Evolutionary conservation across 495 filamentous ascomycete genomes (phyloP).

Genomic region (Xylaria bambusicola): DNA sequence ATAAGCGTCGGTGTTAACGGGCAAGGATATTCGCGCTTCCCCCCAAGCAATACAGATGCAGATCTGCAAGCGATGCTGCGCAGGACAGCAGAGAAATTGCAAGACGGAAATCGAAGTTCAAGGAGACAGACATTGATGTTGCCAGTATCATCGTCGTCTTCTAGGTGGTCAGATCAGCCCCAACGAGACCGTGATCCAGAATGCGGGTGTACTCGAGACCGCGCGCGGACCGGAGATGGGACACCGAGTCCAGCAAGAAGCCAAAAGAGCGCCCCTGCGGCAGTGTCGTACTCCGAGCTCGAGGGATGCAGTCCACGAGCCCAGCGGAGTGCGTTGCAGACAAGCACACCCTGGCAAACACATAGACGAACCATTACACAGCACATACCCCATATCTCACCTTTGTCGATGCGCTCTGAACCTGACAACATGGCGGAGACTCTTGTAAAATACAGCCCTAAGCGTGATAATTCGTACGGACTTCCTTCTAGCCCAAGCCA

Average conservation of each 20-base stretch:
- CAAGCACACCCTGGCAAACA: constrained; percentile 21
- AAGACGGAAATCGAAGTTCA: constrained; percentile 33
- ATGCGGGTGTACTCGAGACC: neutral
- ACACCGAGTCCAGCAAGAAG: constrained; percentile 27
- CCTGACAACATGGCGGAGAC: constrained; percentile 33
- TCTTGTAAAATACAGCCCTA: constrained; percentile 15
- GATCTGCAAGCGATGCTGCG: constrained; percentile 44
- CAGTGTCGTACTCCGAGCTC: constrained; percentile 21
- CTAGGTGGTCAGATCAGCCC: neutral
- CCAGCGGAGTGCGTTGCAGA: constrained; percentile 14
- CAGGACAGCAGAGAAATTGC: constrained; percentile 45
- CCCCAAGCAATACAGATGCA: constrained; percentile 37
- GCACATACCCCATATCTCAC: constrained; percentile 21
- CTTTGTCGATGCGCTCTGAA: constrained; percentile 38
- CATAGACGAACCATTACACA: constrained; percentile 12
- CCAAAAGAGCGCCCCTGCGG: constrained; percentile 34
- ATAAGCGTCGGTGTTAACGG: constrained; percentile 17
- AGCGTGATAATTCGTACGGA: constrained; percentile 26
- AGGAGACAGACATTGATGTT: constrained; percentile 30
- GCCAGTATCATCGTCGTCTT: neutral
- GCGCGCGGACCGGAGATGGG: neutral
- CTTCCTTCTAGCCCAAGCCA: constrained; percentile 30
- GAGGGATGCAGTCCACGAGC: constrained; percentile 18
- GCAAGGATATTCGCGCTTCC: constrained; percentile 22
- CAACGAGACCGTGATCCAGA: neutral